phyloP scores from a whole-genome alignment of 2,329 filamentous ascomycete species.

The Chalara sp. region DNA sequence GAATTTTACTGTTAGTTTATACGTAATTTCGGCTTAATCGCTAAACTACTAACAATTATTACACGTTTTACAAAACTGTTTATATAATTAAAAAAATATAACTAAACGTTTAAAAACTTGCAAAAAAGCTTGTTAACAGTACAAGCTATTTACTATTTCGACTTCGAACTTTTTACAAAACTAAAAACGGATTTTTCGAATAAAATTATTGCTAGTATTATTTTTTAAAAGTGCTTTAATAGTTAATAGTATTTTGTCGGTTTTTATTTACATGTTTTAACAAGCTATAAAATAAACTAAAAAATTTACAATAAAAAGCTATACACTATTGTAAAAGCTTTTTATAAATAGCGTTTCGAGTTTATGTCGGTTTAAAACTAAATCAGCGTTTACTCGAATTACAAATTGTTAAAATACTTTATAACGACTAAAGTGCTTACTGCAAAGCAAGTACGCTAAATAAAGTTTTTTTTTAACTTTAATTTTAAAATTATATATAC shows the following conservation, averaged over 20 bases:
- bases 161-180: not conserved
- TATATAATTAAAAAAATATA: not conserved
- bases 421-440: conserved; percentile 8
- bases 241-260: conserved; percentile 7
- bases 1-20: conserved; percentile 12
- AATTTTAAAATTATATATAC: conserved; percentile 6
- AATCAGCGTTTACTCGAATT: not conserved
- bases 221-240: conserved; percentile 1
- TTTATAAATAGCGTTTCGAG: conserved; percentile 4
- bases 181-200: conserved; percentile 7
- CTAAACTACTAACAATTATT: not conserved
- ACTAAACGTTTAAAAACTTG: not conserved
- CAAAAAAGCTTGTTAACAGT: not conserved
- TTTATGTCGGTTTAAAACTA: not conserved
- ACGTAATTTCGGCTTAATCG: conserved; percentile 1
- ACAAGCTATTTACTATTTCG: not conserved
- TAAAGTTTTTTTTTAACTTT: not conserved
- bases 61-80: not conserved
- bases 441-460: not conserved
- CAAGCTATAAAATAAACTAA: conserved; percentile 27
- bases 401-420: conserved; percentile 9
- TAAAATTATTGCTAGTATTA: conserved; percentile 4
- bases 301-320: conserved; percentile 25
- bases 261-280: conserved; percentile 13
- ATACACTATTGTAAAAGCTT: conserved; percentile 19